Evolutionary conservation across 441 rosid genomes (phyloP), one percentile per base, ranked within the genome.

Genomic region (Brassica hybrid): DNA sequence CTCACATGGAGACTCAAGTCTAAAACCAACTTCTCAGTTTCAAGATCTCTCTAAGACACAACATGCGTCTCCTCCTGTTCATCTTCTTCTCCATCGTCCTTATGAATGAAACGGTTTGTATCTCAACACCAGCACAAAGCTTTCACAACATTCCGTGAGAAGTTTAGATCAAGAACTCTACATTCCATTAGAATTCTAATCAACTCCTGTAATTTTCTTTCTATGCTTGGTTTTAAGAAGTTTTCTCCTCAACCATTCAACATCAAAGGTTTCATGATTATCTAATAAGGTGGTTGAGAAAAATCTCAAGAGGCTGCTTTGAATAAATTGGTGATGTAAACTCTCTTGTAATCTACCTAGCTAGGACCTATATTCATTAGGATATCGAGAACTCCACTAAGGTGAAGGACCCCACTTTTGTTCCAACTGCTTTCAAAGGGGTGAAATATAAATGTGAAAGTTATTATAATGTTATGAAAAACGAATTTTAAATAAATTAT

Each of bases 361-460:
- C 38, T 36, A 36, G 41, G 18, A 16, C 67, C 43, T 63, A 27
- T 11, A n/a, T 32, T 62, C 48, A 16, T 50, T 71, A 77, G 41
- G 57, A 61, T 58, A 65, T 30, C 9, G 67, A 71, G 25, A 71
- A 57, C 67, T 71, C 76, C 76, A 77, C 80, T 65, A 58, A 71
- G 72, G 56, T 71, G 21, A 32, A 27, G 63, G 67, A 45, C 76
- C 68, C 67, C 62, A 45, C 72, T 71, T 63, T 76, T 71, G 80
- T 56, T 62, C 63, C 32, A 27, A 27, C 70, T 36, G 16, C 65
- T 71, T 76, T 63, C 5, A 36, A 34, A 69, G 50, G 65, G 34
- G 21, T 61, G 18, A 54, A 69, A 36, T 38, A 54, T 14, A 56
- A 56, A 38, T 67, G 23, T 71, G 16, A 16, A 72, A 72, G 43